phyloP scores from a whole-genome alignment of 345 rosid species.

The Combretum micranthum region DNA sequence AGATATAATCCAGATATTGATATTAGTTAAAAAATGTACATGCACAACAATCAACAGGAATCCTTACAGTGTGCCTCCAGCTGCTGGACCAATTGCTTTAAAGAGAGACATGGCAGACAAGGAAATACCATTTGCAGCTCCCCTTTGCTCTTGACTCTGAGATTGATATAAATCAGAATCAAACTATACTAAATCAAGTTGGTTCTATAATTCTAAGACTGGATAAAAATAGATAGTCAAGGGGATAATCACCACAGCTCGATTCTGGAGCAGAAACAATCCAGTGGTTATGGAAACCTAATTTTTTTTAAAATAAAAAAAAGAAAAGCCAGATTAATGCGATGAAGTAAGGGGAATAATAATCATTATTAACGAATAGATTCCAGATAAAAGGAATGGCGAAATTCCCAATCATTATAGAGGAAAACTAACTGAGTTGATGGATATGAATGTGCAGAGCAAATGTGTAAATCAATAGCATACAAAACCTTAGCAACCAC shows the following conservation, averaged over 20 bases:
- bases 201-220: background rate
- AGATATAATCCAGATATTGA: too few relatives aligned
- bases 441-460: too few relatives aligned
- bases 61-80: slow-evolving; percentile 42
- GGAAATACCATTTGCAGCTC: slow-evolving; percentile 49
- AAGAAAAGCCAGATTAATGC: background rate
- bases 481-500: too few relatives aligned
- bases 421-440: too few relatives aligned
- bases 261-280: slow-evolving; percentile 46
- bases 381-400: background rate
- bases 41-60: background rate
- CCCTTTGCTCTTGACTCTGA: slow-evolving; percentile 42
- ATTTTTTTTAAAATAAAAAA: too few relatives aligned
- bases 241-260: slow-evolving; percentile 37
- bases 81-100: slow-evolving; percentile 51
- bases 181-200: background rate
- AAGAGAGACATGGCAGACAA: slow-evolving; percentile 47
- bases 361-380: background rate
- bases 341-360: too few relatives aligned
- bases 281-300: slow-evolving; percentile 48
- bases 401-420: too few relatives aligned
- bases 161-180: slow-evolving; percentile 3
- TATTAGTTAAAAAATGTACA: too few relatives aligned
- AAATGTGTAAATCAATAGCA: too few relatives aligned
- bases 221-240: background rate